phyloP scores from a whole-genome alignment of 371 early-diverging fungal genomes.

The Synchytrium microbalum region DNA sequence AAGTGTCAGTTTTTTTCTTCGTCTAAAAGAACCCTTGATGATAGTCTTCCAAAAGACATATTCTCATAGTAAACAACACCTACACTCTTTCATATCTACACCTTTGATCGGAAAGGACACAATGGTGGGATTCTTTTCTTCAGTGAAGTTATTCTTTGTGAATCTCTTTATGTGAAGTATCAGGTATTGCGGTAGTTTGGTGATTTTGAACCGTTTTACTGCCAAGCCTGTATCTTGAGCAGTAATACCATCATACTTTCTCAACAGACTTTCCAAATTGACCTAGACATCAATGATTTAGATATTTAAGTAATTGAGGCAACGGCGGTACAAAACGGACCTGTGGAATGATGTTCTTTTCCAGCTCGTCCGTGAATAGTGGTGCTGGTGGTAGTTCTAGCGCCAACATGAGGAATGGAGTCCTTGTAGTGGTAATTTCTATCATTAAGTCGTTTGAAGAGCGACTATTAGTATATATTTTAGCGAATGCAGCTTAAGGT shows the following conservation, averaged over 20 bases:
- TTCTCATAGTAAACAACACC: too few species aligned
- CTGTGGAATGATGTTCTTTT: constrained; percentile 90
- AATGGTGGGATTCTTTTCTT: constrained; percentile 95
- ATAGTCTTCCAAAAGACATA: too few species aligned
- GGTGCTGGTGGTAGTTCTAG: constrained; percentile 92
- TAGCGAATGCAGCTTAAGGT: too few species aligned
- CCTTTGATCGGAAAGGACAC: constrained; percentile 90
- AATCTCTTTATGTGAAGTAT: constrained; percentile 90
- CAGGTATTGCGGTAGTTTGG: constrained; percentile 72
- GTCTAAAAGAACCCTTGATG: too few species aligned
- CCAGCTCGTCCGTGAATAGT: constrained; percentile 80
- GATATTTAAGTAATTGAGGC: neutral
- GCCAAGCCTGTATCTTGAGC: constrained; percentile 61
- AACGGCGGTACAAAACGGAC: constrained; percentile 18
- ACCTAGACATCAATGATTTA: constrained; percentile 11
- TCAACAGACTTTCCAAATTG: constrained; percentile 63
- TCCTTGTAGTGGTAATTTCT: constrained; percentile 42
- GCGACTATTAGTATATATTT: too few species aligned
- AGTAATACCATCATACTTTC: constrained; percentile 78
- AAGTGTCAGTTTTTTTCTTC: too few species aligned
- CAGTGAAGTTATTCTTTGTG: constrained; percentile 72
- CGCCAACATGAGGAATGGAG: constrained; percentile 79
- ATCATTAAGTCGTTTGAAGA: too few species aligned
- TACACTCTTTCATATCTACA: constrained; percentile 68
- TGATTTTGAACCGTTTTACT: constrained; percentile 64